These are phyloP conservation scores for Xanthoceras sorbifolium DNA, from an alignment of 345 rosid species.

Conservation along the genomic window DNA sequence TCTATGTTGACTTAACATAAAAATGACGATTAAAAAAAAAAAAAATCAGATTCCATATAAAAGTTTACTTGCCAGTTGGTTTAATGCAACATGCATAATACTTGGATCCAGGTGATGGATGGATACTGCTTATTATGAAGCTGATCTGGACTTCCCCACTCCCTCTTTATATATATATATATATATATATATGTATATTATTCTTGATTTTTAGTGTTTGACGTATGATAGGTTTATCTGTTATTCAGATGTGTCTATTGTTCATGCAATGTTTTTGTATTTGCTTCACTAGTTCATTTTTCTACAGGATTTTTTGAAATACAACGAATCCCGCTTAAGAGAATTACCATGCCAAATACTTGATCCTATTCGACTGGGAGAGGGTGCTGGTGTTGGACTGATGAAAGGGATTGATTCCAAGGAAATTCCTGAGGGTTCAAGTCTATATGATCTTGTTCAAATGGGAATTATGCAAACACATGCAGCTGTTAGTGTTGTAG, in stretches of 20 bases:
- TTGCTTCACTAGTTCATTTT: slow-evolving; percentile 17
- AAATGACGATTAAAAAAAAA: background rate
- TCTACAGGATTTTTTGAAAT: slow-evolving; percentile 70
- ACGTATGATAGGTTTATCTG: background rate
- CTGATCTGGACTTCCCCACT: too few species aligned
- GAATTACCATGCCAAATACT: slow-evolving; percentile 67
- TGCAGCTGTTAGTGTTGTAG: slow-evolving; percentile 82
- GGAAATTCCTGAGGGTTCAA: slow-evolving; percentile 68
- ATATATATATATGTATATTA: too few species aligned
- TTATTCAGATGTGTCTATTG: background rate
- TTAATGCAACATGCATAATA: background rate
- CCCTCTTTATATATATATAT: too few species aligned
- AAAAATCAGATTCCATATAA: background rate
- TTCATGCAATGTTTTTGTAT: slow-evolving; percentile 5
- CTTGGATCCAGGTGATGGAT: background rate
- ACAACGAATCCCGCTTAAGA: slow-evolving; percentile 61
- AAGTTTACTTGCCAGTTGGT: background rate
- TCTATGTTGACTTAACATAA: background rate
- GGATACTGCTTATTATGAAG: background rate
- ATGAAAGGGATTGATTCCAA: slow-evolving; percentile 75
- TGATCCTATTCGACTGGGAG: slow-evolving; percentile 85
- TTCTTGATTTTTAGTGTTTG: background rate
- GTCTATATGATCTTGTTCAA: slow-evolving; percentile 70
- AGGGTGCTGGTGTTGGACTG: slow-evolving; percentile 89
- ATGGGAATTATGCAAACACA: slow-evolving; percentile 79